A percentile compares a stretch with the other conserved stretches of the same genome.
Evolutionary conservation across 495 filamentous ascomycete species (phyloP).

Genomic region (Oleoguttula mirabilis): DNA sequence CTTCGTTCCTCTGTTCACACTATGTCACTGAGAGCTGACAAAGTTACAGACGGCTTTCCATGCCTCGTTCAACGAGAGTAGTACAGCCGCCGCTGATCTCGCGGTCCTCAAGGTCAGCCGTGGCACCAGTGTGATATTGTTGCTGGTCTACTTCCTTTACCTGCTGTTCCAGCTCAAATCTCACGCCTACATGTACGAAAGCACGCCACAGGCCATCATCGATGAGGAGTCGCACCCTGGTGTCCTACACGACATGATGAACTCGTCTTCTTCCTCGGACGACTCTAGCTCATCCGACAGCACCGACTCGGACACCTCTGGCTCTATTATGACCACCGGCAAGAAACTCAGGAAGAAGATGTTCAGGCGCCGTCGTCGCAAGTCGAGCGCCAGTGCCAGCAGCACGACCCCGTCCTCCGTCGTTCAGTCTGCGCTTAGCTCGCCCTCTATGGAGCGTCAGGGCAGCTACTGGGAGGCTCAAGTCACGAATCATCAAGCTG

Average conservation of each 20-base stretch:
- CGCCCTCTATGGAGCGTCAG: slow-evolving; percentile 32
- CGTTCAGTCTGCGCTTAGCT: slow-evolving; percentile 32
- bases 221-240: slow-evolving; percentile 81
- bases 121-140: slow-evolving; percentile 78
- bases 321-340: slow-evolving; percentile 55
- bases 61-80: slow-evolving; percentile 59
- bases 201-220: slow-evolving; percentile 77
- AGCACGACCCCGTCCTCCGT: slow-evolving; percentile 38
- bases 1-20: neutral
- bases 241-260: slow-evolving; percentile 66
- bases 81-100: slow-evolving; percentile 41
- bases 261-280: slow-evolving; percentile 48
- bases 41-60: slow-evolving; percentile 65
- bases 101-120: slow-evolving; percentile 73
- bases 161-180: slow-evolving; percentile 86
- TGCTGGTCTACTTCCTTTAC: slow-evolving; percentile 75
- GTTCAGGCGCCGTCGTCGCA: slow-evolving; percentile 54
- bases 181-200: slow-evolving; percentile 81
- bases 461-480: slow-evolving; percentile 28
- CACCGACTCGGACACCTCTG: slow-evolving; percentile 47
- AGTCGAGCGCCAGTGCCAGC: slow-evolving; percentile 59
- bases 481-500: slow-evolving; percentile 11
- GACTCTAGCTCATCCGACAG: slow-evolving; percentile 50
- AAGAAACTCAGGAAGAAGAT: slow-evolving; percentile 56
- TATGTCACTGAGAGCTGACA: neutral